These are phyloP conservation scores for Xenosphaeropsis pyriputrescens DNA, from an alignment of 2,329 filamentous ascomycete species.

Conservation along the genomic window DNA sequence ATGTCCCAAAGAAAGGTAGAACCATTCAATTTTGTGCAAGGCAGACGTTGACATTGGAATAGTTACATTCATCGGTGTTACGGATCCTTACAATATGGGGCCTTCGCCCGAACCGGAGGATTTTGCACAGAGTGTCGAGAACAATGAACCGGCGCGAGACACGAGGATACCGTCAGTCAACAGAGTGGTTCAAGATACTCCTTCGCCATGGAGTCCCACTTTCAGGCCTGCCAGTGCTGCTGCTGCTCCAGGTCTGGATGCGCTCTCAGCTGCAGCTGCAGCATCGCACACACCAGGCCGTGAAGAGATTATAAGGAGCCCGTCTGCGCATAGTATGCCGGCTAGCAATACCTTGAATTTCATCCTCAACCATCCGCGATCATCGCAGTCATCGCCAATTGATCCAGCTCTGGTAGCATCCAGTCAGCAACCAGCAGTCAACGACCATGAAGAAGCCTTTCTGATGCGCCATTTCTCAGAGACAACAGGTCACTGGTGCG, in stretches of 20 bases:
- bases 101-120: slow-evolving; percentile 20
- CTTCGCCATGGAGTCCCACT: slow-evolving; percentile 8
- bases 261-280: slow-evolving; percentile 32
- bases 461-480: slow-evolving; percentile 45
- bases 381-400: slow-evolving; percentile 25
- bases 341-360: slow-evolving; percentile 34
- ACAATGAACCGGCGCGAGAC: no score
- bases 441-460: slow-evolving; percentile 42
- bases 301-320: slow-evolving; percentile 7
- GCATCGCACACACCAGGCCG: slow-evolving; percentile 8
- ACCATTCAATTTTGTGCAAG: background rate
- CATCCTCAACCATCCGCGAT: slow-evolving; percentile 30
- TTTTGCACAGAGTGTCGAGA: no score
- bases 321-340: slow-evolving; percentile 10
- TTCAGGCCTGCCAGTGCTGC: slow-evolving; percentile 11
- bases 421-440: slow-evolving; percentile 19
- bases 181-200: slow-evolving; percentile 3
- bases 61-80: slow-evolving; percentile 47
- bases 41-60: no score
- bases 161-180: no score
- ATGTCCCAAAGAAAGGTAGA: slow-evolving; percentile 41
- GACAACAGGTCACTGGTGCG: slow-evolving; percentile 40
- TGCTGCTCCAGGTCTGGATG: slow-evolving; percentile 34
- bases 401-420: slow-evolving; percentile 22
- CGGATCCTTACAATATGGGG: slow-evolving; percentile 43